These are phyloP conservation scores for Quillaja saponaria DNA, from an alignment of 306 rosid genomes.

Conservation along the genomic window DNA sequence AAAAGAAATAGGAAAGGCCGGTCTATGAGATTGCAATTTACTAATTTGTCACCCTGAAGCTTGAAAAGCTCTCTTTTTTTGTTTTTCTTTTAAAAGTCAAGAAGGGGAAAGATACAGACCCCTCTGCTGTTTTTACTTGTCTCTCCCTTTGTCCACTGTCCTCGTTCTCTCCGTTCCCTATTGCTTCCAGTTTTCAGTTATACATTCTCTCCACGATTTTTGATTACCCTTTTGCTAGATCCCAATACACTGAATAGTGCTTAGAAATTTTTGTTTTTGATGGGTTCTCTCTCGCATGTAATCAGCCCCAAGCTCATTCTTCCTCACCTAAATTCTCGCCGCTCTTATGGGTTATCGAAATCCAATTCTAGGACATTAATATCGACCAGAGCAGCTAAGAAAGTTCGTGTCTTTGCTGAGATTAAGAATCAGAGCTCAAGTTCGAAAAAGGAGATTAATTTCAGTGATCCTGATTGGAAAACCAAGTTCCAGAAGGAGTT, in stretches of 20 bases:
- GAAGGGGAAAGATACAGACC: too few relatives aligned
- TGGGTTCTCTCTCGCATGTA: conserved; percentile 66
- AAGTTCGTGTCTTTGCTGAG: conserved; percentile 33
- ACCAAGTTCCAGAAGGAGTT: conserved; percentile 71
- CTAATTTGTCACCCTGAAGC: too few relatives aligned
- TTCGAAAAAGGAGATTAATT: conserved; percentile 44
- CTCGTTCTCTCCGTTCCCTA: not conserved
- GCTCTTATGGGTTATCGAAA: conserved; percentile 21
- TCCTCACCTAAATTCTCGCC: conserved; percentile 29
- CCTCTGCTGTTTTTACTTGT: too few relatives aligned
- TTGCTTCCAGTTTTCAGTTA: not conserved
- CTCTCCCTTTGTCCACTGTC: not conserved
- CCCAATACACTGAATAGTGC: not conserved
- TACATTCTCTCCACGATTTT: not conserved
- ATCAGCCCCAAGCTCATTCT: conserved; percentile 42
- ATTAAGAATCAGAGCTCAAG: conserved; percentile 20
- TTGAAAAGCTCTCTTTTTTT: too few relatives aligned
- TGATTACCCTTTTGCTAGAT: conserved; percentile 8
- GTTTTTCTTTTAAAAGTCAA: too few relatives aligned
- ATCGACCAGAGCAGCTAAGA: conserved; percentile 5
- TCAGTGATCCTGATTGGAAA: conserved; percentile 86
- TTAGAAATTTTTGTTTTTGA: conserved; percentile 28
- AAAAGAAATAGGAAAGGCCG: too few relatives aligned
- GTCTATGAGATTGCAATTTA: too few relatives aligned
- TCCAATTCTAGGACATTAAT: conserved; percentile 13